Conservation (phyloP, 225 moss, liverwort and hornwort species). For the Ulota crispa region DNA sequence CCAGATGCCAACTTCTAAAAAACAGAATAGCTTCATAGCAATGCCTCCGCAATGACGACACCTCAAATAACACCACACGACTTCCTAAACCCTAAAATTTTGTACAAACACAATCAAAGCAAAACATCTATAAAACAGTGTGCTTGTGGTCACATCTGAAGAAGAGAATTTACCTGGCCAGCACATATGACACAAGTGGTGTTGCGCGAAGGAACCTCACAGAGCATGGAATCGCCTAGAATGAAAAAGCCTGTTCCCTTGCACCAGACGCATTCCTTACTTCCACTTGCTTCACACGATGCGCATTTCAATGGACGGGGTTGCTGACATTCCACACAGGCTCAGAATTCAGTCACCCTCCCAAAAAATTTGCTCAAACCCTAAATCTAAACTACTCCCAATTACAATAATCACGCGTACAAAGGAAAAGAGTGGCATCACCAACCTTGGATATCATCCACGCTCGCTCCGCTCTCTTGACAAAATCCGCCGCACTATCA, state of each 20-base stretch:
- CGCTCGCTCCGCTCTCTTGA: slow-evolving; percentile 84
- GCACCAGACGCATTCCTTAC: slow-evolving; percentile 87
- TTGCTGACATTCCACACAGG: slow-evolving; percentile 64
- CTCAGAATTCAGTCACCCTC: slow-evolving; percentile 16
- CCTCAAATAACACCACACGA: not conserved
- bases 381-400: not conserved
- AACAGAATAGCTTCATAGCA: not conserved
- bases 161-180: slow-evolving; percentile 62
- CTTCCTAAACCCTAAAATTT: not conserved
- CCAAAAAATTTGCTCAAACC: not conserved
- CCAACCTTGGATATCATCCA: slow-evolving; percentile 91
- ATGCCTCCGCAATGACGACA: not conserved
- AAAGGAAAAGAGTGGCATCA: not conserved
- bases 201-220: slow-evolving; percentile 96
- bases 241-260: slow-evolving; percentile 94
- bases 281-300: slow-evolving; percentile 78
- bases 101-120: not conserved
- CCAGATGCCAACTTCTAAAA: slow-evolving; percentile 14
- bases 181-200: slow-evolving; percentile 83
- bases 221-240: slow-evolving; percentile 88
- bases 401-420: not conserved
- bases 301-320: slow-evolving; percentile 84
- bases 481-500: slow-evolving; percentile 71
- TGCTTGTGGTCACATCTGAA: not conserved
- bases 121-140: not conserved